Evolutionary conservation across 1,139 yeast species (phyloP).

Genomic region (Debaryomyces coudertii): DNA sequence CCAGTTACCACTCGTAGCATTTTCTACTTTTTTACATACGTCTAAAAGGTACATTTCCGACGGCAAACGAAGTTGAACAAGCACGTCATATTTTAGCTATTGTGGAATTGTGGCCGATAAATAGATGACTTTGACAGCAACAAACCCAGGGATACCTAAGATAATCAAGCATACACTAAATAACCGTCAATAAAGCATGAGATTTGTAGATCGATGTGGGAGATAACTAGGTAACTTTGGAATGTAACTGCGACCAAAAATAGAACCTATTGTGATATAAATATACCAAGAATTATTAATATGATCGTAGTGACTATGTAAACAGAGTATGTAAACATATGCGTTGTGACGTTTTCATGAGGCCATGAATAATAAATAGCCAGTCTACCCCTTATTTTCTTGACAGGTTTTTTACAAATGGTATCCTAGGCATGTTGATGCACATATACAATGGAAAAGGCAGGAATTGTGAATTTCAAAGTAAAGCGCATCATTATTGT

Average conservation of each 20-base stretch:
- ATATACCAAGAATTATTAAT: not conserved
- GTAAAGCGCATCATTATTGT: not conserved
- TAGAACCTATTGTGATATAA: not conserved
- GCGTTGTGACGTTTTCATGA: not conserved
- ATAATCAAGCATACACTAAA: no score
- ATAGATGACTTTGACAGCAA: no score
- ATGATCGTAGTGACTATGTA: not conserved
- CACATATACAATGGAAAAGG: not conserved
- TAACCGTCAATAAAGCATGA: not conserved
- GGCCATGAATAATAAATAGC: not conserved
- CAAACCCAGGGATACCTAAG: no score
- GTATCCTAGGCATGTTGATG: not conserved
- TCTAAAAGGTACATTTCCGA: no score
- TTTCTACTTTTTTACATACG: no score
- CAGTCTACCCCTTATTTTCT: not conserved
- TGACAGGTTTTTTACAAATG: not conserved
- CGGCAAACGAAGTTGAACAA: no score
- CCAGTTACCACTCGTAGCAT: no score
- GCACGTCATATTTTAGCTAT: no score
- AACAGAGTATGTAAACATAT: not conserved
- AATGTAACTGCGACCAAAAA: slow-evolving; percentile 1
- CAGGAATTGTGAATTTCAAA: not conserved
- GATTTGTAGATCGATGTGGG: not conserved
- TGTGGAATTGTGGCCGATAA: no score
- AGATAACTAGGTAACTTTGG: not conserved